Evolutionary conservation across 345 rosid genomes (phyloP).

Genomic region (Limnanthes douglasii): DNA sequence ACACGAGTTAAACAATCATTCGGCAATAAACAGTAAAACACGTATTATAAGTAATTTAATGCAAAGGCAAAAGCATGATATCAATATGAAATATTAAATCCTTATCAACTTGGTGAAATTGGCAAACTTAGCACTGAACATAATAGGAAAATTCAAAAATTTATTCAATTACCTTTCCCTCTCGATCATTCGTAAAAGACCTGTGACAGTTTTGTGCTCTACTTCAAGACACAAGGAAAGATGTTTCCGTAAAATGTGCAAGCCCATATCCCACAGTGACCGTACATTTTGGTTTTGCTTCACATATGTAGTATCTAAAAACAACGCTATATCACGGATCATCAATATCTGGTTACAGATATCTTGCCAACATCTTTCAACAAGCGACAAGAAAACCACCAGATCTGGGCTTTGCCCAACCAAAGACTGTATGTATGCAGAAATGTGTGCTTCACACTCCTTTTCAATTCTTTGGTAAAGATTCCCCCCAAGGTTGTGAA

Average conservation of each 20-base stretch:
- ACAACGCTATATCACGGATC: conserved; percentile 96
- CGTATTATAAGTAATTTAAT: no score
- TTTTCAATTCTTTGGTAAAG: conserved; percentile 80
- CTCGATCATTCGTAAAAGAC: conserved; percentile 88
- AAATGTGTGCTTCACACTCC: conserved; percentile 75
- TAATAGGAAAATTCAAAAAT: background rate
- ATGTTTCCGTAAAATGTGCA: conserved; percentile 87
- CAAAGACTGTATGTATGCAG: conserved; percentile 60
- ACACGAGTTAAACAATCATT: no score
- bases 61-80: background rate
- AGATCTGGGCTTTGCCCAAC: conserved; percentile 95
- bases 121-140: background rate
- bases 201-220: conserved; percentile 91
- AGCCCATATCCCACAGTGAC: conserved; percentile 97
- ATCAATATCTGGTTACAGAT: conserved; percentile 85
- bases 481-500: conserved; percentile 85
- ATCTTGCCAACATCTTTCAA: conserved; percentile 95
- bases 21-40: no score
- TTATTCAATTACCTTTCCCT: conserved; percentile 57
- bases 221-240: conserved; percentile 74
- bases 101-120: background rate
- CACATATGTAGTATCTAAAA: conserved; percentile 82
- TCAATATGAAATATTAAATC: conserved; percentile 2
- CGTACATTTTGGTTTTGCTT: conserved; percentile 75
- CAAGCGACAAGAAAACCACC: conserved; percentile 77